These are phyloP conservation scores for Neolecta irregularis DNA, from an alignment of 1,139 yeast species.

Conservation along the genomic window DNA sequence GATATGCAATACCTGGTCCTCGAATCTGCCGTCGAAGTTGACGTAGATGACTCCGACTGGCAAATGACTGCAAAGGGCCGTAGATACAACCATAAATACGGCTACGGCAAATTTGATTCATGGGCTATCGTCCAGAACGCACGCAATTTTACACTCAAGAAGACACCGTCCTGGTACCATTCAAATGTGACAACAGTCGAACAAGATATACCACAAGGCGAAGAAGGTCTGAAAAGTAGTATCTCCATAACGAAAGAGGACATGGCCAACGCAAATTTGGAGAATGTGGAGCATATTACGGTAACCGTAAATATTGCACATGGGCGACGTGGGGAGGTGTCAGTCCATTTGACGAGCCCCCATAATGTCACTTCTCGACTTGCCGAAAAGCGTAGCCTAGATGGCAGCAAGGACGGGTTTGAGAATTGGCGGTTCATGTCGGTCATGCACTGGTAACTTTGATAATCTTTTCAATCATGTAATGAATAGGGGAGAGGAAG, in stretches of 20 bases:
- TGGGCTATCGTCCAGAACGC: slow-evolving; percentile 60
- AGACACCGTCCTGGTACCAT: slow-evolving; percentile 79
- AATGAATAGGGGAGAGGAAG: slow-evolving; percentile 42
- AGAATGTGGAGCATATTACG: slow-evolving; percentile 70
- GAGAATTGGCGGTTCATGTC: slow-evolving; percentile 91
- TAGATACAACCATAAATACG: slow-evolving; percentile 70
- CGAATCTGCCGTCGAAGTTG: slow-evolving; percentile 53
- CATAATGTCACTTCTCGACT: slow-evolving; percentile 55
- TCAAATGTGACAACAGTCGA: slow-evolving; percentile 30
- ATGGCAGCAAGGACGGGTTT: slow-evolving; percentile 42
- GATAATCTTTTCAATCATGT: neutral
- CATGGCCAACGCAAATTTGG: slow-evolving; percentile 43
- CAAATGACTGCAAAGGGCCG: slow-evolving; percentile 41
- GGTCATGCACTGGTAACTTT: slow-evolving; percentile 74
- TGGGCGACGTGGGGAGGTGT: slow-evolving; percentile 52
- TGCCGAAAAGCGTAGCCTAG: slow-evolving; percentile 53
- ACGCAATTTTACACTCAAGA: slow-evolving; percentile 61
- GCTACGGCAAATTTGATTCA: slow-evolving; percentile 88
- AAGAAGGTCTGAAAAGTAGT: slow-evolving; percentile 26
- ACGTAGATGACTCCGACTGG: slow-evolving; percentile 54
- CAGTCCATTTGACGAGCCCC: slow-evolving; percentile 58
- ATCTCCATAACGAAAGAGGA: slow-evolving; percentile 37
- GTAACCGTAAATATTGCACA: slow-evolving; percentile 60
- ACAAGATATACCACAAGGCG: slow-evolving; percentile 19
- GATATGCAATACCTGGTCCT: slow-evolving; percentile 80